phyloP scores from a whole-genome alignment of 169 alveolate species.

The Cyclospora cayetanensis region DNA sequence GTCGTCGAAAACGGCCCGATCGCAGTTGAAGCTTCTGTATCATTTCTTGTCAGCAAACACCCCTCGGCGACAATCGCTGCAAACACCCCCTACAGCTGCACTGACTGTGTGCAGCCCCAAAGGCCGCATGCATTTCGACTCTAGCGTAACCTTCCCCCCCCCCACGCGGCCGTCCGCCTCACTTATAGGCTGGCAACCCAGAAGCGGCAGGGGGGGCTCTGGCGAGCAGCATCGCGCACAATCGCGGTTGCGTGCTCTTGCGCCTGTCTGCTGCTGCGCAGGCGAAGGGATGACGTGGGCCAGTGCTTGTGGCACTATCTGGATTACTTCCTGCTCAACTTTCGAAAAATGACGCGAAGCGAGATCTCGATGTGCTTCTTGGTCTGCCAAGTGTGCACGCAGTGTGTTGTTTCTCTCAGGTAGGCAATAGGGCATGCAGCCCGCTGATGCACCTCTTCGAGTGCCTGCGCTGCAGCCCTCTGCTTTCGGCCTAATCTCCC shows the following conservation, averaged over 20 bases:
- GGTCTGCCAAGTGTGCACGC: conserved; percentile 34
- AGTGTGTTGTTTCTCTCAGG: conserved; percentile 32
- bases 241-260: too few species aligned
- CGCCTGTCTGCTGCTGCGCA: background rate
- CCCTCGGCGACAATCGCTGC: too few species aligned
- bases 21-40: conserved; percentile 58
- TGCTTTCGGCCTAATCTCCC: too few species aligned
- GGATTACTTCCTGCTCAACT: background rate
- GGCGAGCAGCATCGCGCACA: too few species aligned
- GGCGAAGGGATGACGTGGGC: conserved; percentile 53
- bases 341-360: conserved; percentile 4
- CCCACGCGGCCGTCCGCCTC: too few species aligned
- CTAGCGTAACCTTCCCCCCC: too few species aligned
- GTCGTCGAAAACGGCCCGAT: conserved; percentile 37
- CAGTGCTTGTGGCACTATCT: conserved; percentile 60
- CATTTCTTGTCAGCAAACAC: conserved; percentile 1
- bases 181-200: too few species aligned
- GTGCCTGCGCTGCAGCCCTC: too few species aligned
- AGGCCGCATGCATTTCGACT: too few species aligned
- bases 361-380: conserved; percentile 58
- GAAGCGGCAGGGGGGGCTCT: too few species aligned
- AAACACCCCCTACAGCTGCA: too few species aligned
- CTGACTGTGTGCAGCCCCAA: too few species aligned
- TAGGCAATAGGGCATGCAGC: background rate
- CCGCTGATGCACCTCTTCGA: background rate